Conservation (phyloP, 2,329 filamentous ascomycete species). For the Trichoderma hamatum region DNA sequence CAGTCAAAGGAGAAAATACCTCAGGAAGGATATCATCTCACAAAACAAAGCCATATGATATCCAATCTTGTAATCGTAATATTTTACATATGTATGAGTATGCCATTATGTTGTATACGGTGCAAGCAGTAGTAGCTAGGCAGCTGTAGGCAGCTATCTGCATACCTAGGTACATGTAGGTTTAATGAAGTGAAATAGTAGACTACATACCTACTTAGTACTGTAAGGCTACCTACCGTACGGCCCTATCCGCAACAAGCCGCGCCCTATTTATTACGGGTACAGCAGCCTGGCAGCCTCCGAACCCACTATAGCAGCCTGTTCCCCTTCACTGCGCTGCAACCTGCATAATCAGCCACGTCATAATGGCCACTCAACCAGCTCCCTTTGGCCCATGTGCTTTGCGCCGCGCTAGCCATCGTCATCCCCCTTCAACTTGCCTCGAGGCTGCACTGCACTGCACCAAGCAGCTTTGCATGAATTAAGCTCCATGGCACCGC, state of each 20-base stretch:
- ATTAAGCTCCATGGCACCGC: conserved; percentile 7
- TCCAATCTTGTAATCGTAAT: background rate
- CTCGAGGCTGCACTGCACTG: background rate
- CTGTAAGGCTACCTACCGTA: background rate
- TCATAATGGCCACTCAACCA: conserved; percentile 13
- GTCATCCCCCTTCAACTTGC: conserved; percentile 13
- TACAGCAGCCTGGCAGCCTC: background rate
- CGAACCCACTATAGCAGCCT: background rate
- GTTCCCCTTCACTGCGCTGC: background rate
- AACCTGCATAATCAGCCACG: conserved; percentile 17
- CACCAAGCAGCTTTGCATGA: background rate
- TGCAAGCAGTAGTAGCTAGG: background rate
- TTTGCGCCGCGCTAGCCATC: conserved; percentile 6
- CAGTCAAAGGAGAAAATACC: background rate
- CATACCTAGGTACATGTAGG: background rate
- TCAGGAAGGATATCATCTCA: background rate
- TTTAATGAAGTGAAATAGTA: no score
- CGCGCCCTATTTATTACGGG: background rate
- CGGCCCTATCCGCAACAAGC: background rate
- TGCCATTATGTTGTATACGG: background rate
- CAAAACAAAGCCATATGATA: background rate
- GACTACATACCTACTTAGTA: no score
- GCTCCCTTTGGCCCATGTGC: conserved; percentile 19
- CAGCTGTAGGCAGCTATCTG: background rate
- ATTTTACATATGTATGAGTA: background rate